Conservation (phyloP, 345 rosid genomes). For the Camelina laxa region DNA sequence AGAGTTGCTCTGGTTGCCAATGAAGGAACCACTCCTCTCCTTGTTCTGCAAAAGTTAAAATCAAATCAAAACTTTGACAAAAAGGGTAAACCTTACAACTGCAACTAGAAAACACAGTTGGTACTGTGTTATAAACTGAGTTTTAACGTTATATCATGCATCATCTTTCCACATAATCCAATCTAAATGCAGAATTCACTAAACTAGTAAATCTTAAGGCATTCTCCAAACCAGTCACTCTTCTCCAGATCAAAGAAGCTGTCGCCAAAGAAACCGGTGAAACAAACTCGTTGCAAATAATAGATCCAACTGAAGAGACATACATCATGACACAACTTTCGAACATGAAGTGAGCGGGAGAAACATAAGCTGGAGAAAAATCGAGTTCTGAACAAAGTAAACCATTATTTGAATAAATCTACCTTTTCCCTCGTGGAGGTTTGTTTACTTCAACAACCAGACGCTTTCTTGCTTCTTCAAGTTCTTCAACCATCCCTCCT, state of each 20-base stretch:
- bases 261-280: neutral
- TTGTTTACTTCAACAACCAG: constrained; percentile 84
- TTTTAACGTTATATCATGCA: constrained; percentile 1
- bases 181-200: constrained; percentile 12
- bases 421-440: constrained; percentile 98
- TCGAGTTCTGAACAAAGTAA: neutral
- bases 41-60: constrained; percentile 58
- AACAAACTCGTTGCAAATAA: constrained; percentile 10
- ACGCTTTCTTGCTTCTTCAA: constrained; percentile 73
- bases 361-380: constrained; percentile 11
- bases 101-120: neutral
- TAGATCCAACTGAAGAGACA: constrained; percentile 18
- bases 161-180: constrained; percentile 17
- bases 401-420: constrained; percentile 7
- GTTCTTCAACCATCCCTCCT: constrained; percentile 82
- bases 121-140: neutral
- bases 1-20: constrained; percentile 80
- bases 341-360: constrained; percentile 5
- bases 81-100: constrained; percentile 1
- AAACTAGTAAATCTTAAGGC: neutral
- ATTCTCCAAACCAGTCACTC: neutral
- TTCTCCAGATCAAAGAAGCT: constrained; percentile 11
- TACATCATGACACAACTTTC: constrained; percentile 12
- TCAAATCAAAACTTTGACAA: neutral
- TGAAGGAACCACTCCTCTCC: constrained; percentile 62